Conservation (phyloP, 2,329 filamentous ascomycete genomes). For the Torrubiellomyces zombiae region DNA sequence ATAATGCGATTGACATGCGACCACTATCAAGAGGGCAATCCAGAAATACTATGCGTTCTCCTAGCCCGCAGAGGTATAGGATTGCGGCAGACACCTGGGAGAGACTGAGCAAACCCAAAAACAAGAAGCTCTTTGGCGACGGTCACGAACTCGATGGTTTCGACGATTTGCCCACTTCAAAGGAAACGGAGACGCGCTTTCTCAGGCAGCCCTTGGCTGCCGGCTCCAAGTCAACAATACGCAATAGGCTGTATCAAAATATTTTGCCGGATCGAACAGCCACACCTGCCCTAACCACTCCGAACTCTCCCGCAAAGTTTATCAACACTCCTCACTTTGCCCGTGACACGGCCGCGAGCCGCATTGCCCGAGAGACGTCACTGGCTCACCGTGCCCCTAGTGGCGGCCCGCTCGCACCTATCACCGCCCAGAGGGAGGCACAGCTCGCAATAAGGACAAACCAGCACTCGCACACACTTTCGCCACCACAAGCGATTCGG, state of each 20-base stretch:
- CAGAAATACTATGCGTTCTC: slow-evolving; percentile 40
- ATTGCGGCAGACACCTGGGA: slow-evolving; percentile 38
- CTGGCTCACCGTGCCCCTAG: slow-evolving; percentile 42
- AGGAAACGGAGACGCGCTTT: slow-evolving; percentile 63
- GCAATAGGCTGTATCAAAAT: slow-evolving; percentile 40
- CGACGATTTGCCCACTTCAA: slow-evolving; percentile 85
- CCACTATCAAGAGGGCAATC: slow-evolving; percentile 41
- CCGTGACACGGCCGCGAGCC: slow-evolving; percentile 47
- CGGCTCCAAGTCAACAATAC: slow-evolving; percentile 46
- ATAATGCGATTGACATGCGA: slow-evolving; percentile 43
- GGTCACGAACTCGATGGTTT: slow-evolving; percentile 85
- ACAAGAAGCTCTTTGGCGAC: slow-evolving; percentile 55
- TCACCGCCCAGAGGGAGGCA: slow-evolving; percentile 36
- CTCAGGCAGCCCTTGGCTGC: slow-evolving; percentile 61
- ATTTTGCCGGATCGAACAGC: slow-evolving; percentile 34
- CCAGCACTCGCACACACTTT: slow-evolving; percentile 22
- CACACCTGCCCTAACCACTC: slow-evolving; percentile 35
- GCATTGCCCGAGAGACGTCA: slow-evolving; percentile 45
- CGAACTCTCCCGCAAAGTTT: slow-evolving; percentile 39
- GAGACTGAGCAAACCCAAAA: slow-evolving; percentile 53
- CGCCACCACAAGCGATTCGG: slow-evolving; percentile 25
- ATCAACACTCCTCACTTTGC: slow-evolving; percentile 44
- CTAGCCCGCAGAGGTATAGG: slow-evolving; percentile 35
- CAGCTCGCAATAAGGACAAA: slow-evolving; percentile 34
- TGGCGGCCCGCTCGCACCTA: slow-evolving; percentile 33